Percentiles rank a stretch among this genome's conserved stretches.
Conservation (phyloP, 2,329 filamentous ascomycete species). For the Pestalotiopsis sp. region DNA sequence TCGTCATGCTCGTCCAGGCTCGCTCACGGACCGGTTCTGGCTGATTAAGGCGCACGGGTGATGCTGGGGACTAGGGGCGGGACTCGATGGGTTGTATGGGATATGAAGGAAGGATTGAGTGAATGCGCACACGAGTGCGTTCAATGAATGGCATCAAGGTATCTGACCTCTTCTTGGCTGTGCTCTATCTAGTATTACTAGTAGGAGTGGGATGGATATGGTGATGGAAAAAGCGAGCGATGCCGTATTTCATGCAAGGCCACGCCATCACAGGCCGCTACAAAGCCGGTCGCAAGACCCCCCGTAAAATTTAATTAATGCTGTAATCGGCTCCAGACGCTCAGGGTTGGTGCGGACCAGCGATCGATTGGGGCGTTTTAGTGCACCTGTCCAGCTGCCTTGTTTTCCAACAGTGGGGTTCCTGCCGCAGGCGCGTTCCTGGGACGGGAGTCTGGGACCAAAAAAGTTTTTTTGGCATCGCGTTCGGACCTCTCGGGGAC, state of each 20-base stretch:
- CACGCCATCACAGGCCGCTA: neutral
- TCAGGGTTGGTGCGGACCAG: neutral
- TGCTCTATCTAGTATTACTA: neutral
- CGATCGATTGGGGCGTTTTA: neutral
- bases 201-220: too few relatives aligned
- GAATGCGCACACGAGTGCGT: neutral
- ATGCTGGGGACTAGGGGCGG: too few relatives aligned
- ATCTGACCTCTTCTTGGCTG: neutral
- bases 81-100: neutral
- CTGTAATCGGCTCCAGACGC: neutral
- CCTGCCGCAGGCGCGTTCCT: neutral
- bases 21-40: neutral
- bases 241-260: neutral
- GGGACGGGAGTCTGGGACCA: neutral
- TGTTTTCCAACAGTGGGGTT: neutral
- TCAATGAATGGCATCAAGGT: neutral
- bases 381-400: neutral
- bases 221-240: too few relatives aligned
- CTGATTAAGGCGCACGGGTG: neutral
- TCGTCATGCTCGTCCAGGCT: neutral
- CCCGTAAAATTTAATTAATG: neutral
- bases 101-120: neutral
- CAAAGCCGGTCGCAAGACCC: neutral
- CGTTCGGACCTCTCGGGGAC: neutral
- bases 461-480: neutral